Percentiles rank a stretch among this genome's conserved stretches.
These are phyloP conservation scores for Lentinula sp. DNA, from an alignment of 768 basidiomycete genomes.

Conservation along the genomic window DNA sequence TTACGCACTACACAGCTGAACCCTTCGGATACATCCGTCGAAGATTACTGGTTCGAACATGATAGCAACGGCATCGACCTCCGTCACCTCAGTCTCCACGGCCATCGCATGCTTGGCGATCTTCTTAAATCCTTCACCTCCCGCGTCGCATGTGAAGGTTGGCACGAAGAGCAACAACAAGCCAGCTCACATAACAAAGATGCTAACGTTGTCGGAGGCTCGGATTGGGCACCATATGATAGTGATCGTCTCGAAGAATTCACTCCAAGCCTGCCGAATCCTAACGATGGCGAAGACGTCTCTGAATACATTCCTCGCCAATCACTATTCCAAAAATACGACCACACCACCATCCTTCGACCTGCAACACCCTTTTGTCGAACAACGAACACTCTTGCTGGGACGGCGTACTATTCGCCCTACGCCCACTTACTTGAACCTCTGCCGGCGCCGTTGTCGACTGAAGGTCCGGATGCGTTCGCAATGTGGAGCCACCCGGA, in stretches of 20 bases:
- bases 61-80: background rate
- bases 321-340: background rate
- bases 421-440: background rate
- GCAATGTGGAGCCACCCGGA: background rate
- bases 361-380: constrained; percentile 2
- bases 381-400: background rate
- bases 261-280: background rate
- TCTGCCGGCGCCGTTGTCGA: background rate
- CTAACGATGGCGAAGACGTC: background rate
- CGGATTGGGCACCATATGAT: background rate
- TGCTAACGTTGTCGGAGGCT: background rate
- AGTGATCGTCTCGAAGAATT: background rate
- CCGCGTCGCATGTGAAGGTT: constrained; percentile 1
- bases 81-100: background rate
- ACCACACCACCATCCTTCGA: background rate
- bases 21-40: background rate
- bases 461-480: background rate
- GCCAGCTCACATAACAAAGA: background rate
- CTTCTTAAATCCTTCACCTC: background rate
- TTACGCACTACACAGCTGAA: background rate
- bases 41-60: constrained; percentile 3
- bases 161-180: background rate
- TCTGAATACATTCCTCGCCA: background rate
- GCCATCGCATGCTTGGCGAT: background rate
- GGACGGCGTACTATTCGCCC: background rate